Evolutionary conservation across 192 early-diverging fungal species (phyloP).

Genomic region (Coemansia sp.): DNA sequence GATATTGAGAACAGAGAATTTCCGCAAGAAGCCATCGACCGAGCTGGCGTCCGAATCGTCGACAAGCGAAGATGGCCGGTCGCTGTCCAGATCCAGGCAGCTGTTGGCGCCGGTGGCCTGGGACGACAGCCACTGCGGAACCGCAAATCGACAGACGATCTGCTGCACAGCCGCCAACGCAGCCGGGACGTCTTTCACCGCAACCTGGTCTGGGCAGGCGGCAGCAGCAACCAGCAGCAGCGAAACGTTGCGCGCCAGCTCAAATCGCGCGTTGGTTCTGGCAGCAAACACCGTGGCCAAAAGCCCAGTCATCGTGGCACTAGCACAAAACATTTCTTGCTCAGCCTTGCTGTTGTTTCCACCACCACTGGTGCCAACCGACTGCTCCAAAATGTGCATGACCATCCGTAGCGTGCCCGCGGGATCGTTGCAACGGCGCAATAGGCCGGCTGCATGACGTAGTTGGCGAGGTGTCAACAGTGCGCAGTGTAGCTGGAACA

Average conservation of each 20-base stretch:
- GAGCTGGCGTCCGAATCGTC: constrained; percentile 8
- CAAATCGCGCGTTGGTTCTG: constrained; percentile 27
- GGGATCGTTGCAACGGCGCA: constrained; percentile 25
- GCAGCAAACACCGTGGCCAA: constrained; percentile 33
- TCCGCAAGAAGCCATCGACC: constrained; percentile 43
- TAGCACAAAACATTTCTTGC: constrained; percentile 28
- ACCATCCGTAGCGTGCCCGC: constrained; percentile 23
- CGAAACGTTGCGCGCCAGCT: constrained; percentile 30
- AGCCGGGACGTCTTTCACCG: constrained; percentile 15
- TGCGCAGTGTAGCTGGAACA: constrained; percentile 35
- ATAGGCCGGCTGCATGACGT: constrained; percentile 16
- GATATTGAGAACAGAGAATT: constrained; percentile 53
- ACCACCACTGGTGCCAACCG: neutral
- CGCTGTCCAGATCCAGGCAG: neutral
- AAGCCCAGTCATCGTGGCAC: constrained; percentile 48
- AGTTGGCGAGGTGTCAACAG: constrained; percentile 17
- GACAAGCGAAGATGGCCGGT: neutral
- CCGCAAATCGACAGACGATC: constrained; percentile 22
- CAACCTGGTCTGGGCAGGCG: neutral
- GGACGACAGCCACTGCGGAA: constrained; percentile 38
- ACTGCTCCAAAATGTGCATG: constrained; percentile 26
- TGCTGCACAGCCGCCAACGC: constrained; percentile 19
- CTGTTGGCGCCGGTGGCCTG: constrained; percentile 27
- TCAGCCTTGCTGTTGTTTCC: constrained; percentile 8
- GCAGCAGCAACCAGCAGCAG: constrained; percentile 20